Percentiles rank a stretch among this genome's conserved stretches.
Evolutionary conservation across 2,329 filamentous ascomycete species (phyloP).

Genomic region (Metarhizium album): DNA sequence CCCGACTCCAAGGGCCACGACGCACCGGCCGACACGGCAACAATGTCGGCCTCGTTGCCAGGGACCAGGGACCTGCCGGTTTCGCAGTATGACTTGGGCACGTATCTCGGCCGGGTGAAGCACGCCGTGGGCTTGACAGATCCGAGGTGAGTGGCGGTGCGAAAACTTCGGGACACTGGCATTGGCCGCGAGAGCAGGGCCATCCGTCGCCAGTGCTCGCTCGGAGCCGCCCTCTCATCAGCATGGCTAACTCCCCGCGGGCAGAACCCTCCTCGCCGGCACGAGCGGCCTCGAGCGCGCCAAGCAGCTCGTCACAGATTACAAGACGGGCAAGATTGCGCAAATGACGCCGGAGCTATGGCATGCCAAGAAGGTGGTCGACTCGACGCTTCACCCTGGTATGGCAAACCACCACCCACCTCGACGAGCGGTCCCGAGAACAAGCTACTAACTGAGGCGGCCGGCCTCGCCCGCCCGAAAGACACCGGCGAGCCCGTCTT

Average conservation of each 20-base stretch:
- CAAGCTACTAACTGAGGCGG: background rate
- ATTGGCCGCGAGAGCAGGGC: too few relatives aligned
- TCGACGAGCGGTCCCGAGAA: background rate
- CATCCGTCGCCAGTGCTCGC: too few relatives aligned
- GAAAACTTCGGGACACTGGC: too few relatives aligned
- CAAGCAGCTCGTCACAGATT: slow-evolving; percentile 69
- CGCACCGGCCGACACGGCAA: background rate
- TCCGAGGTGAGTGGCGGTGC: slow-evolving; percentile 65
- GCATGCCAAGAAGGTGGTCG: slow-evolving; percentile 93
- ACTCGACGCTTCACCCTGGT: slow-evolving; percentile 94
- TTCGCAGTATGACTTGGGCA: slow-evolving; percentile 84
- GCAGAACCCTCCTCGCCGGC: slow-evolving; percentile 77
- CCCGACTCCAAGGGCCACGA: background rate
- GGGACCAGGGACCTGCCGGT: slow-evolving; percentile 72
- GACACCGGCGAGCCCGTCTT: slow-evolving; percentile 90
- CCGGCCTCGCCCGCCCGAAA: too few relatives aligned
- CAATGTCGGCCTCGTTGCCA: slow-evolving; percentile 56
- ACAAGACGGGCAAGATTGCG: slow-evolving; percentile 72
- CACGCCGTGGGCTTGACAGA: slow-evolving; percentile 86
- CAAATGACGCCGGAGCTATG: slow-evolving; percentile 86
- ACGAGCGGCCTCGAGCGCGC: slow-evolving; percentile 70
- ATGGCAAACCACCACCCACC: slow-evolving; percentile 22
- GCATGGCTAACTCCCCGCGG: too few relatives aligned
- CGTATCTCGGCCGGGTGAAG: slow-evolving; percentile 89
- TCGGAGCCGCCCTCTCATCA: too few relatives aligned